These are phyloP conservation scores for Trifolium fragiferum DNA, from an alignment of 306 rosid species.

Conservation along the genomic window DNA sequence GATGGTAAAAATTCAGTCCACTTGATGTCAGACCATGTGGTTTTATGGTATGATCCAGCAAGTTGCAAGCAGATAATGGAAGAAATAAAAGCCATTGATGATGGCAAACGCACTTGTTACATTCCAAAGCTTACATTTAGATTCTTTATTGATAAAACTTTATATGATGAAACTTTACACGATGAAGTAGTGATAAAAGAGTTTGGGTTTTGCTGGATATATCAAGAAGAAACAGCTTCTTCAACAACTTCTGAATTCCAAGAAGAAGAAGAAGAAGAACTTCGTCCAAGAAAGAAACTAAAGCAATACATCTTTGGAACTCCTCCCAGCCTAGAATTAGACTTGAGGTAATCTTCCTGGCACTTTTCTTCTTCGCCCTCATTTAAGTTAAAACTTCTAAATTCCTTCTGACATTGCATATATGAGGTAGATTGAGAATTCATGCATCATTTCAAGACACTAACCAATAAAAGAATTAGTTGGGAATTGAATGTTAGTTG, in stretches of 20 bases:
- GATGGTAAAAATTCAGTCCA: too few relatives aligned
- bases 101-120: not conserved
- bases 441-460: too few relatives aligned
- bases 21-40: constrained; percentile 2
- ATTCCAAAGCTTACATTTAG: constrained; percentile 17
- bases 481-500: too few relatives aligned
- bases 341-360: too few relatives aligned
- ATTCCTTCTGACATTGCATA: too few relatives aligned
- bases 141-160: constrained; percentile 16
- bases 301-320: too few relatives aligned
- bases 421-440: too few relatives aligned
- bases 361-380: too few relatives aligned
- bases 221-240: not conserved
- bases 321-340: too few relatives aligned
- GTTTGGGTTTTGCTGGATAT: not conserved
- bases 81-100: not conserved
- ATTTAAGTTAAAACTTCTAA: too few relatives aligned
- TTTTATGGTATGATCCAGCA: not conserved
- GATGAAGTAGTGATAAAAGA: not conserved
- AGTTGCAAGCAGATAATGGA: constrained; percentile 1
- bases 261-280: not conserved
- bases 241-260: not conserved
- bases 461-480: too few relatives aligned
- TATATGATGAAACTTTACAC: too few relatives aligned
- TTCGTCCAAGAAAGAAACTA: not conserved